Evolutionary conservation across 257 asterid species (phyloP), one percentile per base, ranked within the genome.

Genomic region (Plantago ovata): DNA sequence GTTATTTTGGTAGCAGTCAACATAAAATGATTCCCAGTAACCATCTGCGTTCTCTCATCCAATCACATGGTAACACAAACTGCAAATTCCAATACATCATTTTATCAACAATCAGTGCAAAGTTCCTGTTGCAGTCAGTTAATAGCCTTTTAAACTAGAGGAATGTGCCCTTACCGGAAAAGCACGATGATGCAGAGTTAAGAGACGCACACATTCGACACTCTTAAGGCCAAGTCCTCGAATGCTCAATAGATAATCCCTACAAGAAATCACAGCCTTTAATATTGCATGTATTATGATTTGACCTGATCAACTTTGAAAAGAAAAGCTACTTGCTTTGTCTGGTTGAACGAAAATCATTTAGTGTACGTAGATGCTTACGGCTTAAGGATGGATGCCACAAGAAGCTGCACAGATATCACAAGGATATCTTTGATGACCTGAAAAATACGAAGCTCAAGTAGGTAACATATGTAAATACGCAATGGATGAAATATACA

Each of bases 181-280:
- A 70, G 98, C 98, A 64, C 85, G 80, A 66, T 88, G 83, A 48
- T 80, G 96, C 62, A 92, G 98, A 43, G 96, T 85, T 67, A 92
- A 73, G 45, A 92, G 85, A 66, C 98, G 92, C 61, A 92, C 82
- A 51, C 98, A 92, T 72, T 92, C 98, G 69, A 84, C 98, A 66
- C 98, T 92, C 65, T 92, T 88, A 60, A 92, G 77, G 43, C 98
- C 98, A 67, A 92, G 72, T 28, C 98, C 98, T 48, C 83, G 69
- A 46, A 92, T 71, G 75, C 95, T 92, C 67, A 92, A 72, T 47
- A 92, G 84, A 73, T 92, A 92, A 52, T 92, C 96, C 83, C 98
- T 92, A 82, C 62, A 78, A 60, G 51, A 54, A 15, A 56, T 56
- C 66, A 43, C 7, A n/a, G 59, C 66, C 24, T 15, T 51, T 47